phyloP scores from a whole-genome alignment of 106 monocot species.

The Apostasia shenzhenica region DNA sequence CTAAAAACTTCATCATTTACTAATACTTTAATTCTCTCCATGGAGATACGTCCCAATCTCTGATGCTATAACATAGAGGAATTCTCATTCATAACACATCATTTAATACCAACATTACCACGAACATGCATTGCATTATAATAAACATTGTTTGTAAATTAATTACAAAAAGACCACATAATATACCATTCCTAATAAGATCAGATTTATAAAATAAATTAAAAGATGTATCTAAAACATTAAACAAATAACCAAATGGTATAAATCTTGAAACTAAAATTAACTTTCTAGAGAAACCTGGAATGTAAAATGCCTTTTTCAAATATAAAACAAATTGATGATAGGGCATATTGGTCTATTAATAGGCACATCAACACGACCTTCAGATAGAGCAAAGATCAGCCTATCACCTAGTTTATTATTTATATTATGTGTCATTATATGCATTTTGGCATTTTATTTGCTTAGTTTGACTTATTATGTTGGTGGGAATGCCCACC shows the following conservation, averaged over 20 bases:
- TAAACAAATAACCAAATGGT: slow-evolving; percentile 1
- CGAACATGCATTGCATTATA: not conserved
- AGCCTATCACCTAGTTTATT: no score
- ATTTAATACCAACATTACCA: not conserved
- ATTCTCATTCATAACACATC: slow-evolving; percentile 2
- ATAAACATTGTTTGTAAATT: not conserved
- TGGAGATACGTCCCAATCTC: slow-evolving; percentile 9
- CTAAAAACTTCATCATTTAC: slow-evolving; percentile 9
- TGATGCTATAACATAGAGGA: slow-evolving; percentile 5
- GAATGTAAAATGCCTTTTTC: not conserved
- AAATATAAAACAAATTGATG: no score
- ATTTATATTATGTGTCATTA: no score
- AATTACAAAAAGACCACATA: not conserved
- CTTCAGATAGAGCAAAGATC: no score
- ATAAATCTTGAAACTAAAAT: not conserved
- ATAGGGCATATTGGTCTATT: no score
- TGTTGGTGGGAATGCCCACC: no score
- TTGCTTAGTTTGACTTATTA: no score
- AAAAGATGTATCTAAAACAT: not conserved
- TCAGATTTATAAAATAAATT: not conserved
- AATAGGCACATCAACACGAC: no score
- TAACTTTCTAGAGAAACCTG: slow-evolving; percentile 1
- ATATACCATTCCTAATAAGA: not conserved
- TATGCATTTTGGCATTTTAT: no score
- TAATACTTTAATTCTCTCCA: slow-evolving; percentile 10